These are phyloP conservation scores for Echeveria elegans DNA, from an alignment of 164 flowering plant genomes.

Conservation along the genomic window DNA sequence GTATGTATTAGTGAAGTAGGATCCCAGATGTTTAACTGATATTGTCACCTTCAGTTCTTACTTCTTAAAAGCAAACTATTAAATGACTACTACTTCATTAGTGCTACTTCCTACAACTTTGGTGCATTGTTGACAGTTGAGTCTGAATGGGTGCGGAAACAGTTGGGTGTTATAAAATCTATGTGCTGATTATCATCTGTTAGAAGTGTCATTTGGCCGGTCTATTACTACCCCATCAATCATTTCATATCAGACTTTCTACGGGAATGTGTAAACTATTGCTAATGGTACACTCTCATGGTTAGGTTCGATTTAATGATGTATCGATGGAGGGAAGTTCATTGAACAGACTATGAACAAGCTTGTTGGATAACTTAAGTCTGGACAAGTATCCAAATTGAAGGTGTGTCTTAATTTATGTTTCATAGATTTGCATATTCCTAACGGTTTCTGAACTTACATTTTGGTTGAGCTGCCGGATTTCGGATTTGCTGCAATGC, in stretches of 20 bases:
- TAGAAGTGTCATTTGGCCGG: background rate
- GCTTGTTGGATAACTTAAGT: background rate
- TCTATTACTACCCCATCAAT: background rate
- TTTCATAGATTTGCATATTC: background rate
- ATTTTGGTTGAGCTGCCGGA: background rate
- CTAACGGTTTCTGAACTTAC: background rate
- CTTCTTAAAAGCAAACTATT: background rate
- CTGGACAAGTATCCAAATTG: background rate
- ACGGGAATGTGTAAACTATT: background rate
- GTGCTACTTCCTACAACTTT: background rate
- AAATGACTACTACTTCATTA: background rate
- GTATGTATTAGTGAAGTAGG: background rate
- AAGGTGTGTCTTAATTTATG: background rate
- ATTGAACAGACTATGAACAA: background rate
- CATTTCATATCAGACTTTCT: background rate
- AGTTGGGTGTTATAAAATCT: background rate
- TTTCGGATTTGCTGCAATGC: background rate
- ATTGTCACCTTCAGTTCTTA: background rate
- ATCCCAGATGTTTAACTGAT: background rate
- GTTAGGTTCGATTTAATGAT: background rate
- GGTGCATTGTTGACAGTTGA: constrained; percentile 2
- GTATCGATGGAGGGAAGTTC: background rate
- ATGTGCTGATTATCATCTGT: background rate
- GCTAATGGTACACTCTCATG: background rate
- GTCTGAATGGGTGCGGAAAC: constrained; percentile 1